phyloP scores from a whole-genome alignment of 2,329 filamentous ascomycete genomes.

The Aspergillus amoenus region DNA sequence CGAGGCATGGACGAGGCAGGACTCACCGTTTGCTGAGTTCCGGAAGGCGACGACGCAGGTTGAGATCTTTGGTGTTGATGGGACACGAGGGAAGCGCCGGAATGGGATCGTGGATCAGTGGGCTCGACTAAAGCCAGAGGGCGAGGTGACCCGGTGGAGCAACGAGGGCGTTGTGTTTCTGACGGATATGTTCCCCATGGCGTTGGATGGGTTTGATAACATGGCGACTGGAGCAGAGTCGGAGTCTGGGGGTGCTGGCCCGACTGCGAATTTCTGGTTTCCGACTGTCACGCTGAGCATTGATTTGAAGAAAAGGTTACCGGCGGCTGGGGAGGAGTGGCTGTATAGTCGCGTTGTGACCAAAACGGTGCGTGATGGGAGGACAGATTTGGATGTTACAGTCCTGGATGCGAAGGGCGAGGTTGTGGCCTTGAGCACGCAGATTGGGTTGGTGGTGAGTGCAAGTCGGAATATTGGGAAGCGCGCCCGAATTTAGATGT shows the following conservation, averaged over 20 bases:
- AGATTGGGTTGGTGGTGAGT: slow-evolving; percentile 64
- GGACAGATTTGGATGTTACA: slow-evolving; percentile 72
- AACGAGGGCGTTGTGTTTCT: slow-evolving; percentile 65
- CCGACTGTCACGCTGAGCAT: slow-evolving; percentile 73
- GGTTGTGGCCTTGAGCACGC: slow-evolving; percentile 66
- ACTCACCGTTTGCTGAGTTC: slow-evolving; percentile 36
- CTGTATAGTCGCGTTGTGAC: slow-evolving; percentile 64
- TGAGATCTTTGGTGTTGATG: slow-evolving; percentile 42
- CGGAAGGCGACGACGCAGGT: slow-evolving; percentile 52
- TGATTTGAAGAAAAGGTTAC: slow-evolving; percentile 72
- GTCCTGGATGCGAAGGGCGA: slow-evolving; percentile 65
- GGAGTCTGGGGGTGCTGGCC: slow-evolving; percentile 26
- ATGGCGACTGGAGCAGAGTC: slow-evolving; percentile 26
- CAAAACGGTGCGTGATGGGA: slow-evolving; percentile 68
- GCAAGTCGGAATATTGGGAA: slow-evolving; percentile 62
- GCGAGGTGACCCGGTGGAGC: slow-evolving; percentile 54
- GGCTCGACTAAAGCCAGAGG: slow-evolving; percentile 61
- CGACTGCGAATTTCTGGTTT: slow-evolving; percentile 62
- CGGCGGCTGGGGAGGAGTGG: slow-evolving; percentile 69
- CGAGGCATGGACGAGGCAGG: slow-evolving; percentile 25
- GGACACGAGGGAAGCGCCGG: slow-evolving; percentile 26
- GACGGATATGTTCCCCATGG: slow-evolving; percentile 67
- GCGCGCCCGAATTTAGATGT: slow-evolving; percentile 32
- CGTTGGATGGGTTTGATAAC: slow-evolving; percentile 54
- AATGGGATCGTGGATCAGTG: slow-evolving; percentile 60